Evolutionary conservation across 495 filamentous ascomycete genomes (phyloP).

Genomic region (Aspergillus asperescens): DNA sequence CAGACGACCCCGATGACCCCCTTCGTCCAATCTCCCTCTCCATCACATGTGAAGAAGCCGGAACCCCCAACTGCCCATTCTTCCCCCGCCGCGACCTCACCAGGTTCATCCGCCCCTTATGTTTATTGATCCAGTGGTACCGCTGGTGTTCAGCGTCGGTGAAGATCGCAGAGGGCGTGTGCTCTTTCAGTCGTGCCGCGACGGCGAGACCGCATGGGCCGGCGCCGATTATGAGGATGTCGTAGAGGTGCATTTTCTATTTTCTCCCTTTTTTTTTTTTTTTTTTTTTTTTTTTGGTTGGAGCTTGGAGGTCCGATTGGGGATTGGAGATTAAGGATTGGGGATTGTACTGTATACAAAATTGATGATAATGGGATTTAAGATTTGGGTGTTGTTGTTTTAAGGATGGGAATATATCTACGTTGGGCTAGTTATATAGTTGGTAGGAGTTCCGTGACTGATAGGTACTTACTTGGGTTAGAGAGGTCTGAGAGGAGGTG

Average conservation of each 20-base stretch:
- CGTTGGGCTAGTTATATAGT: too few relatives aligned
- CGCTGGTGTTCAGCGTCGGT: conserved; percentile 62
- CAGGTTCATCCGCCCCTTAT: conserved; percentile 43
- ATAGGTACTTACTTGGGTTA: not conserved
- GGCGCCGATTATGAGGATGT: conserved; percentile 58
- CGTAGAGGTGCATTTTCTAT: conserved; percentile 30
- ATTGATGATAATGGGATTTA: too few relatives aligned
- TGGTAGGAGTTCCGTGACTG: too few relatives aligned
- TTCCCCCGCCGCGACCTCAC: conserved; percentile 29
- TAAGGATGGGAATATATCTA: too few relatives aligned
- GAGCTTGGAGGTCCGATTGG: too few relatives aligned
- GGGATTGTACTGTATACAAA: too few relatives aligned
- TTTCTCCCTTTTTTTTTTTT: too few relatives aligned
- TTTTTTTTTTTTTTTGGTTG: too few relatives aligned
- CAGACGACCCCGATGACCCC: too few relatives aligned
- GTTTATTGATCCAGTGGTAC: conserved; percentile 59
- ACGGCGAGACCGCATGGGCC: conserved; percentile 59
- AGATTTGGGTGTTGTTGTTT: too few relatives aligned
- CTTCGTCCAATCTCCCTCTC: too few relatives aligned
- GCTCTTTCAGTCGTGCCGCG: conserved; percentile 54
- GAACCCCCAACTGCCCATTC: conserved; percentile 17
- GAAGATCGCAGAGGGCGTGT: conserved; percentile 58
- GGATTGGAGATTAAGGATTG: too few relatives aligned
- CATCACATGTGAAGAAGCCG: conserved; percentile 18
- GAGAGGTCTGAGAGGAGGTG: not conserved